phyloP scores from a whole-genome alignment of 805 yeast genomes.

The Candida insectalens region DNA sequence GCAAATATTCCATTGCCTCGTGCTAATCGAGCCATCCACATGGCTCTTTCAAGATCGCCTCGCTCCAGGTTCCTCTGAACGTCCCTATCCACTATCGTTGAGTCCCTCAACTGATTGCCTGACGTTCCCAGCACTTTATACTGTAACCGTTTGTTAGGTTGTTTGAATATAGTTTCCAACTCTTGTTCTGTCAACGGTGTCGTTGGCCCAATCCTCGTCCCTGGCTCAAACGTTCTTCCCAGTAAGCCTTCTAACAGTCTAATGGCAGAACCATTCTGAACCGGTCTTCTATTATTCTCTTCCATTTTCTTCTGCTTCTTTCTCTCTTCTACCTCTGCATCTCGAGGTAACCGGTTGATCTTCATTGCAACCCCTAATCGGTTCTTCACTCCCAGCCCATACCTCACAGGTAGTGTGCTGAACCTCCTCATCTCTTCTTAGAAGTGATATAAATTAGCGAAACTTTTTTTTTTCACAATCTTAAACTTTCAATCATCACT shows the following conservation, averaged over 20 bases:
- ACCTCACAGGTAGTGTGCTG: background rate
- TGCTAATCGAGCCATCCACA: constrained; percentile 16
- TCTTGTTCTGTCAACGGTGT: constrained; percentile 19
- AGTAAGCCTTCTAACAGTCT: constrained; percentile 13
- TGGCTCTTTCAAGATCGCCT: constrained; percentile 44
- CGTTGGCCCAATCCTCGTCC: constrained; percentile 13
- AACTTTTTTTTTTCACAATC: background rate
- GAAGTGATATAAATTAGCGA: background rate
- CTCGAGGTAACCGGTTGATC: background rate
- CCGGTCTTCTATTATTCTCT: constrained; percentile 14
- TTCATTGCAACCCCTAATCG: constrained; percentile 1
- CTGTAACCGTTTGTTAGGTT: constrained; percentile 32
- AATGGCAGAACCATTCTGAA: constrained; percentile 20
- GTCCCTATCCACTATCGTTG: constrained; percentile 44
- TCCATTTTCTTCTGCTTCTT: constrained; percentile 5
- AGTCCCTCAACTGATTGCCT: constrained; percentile 47
- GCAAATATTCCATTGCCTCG: constrained; percentile 42
- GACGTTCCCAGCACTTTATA: constrained; percentile 51
- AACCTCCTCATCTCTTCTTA: background rate
- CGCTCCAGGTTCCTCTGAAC: constrained; percentile 40
- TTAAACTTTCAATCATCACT: background rate
- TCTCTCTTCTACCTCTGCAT: background rate
- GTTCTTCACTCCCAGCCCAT: background rate
- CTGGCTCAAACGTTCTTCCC: constrained; percentile 10
- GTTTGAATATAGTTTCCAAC: constrained; percentile 14